Conservation (phyloP, 2,329 filamentous ascomycete species). For the Fusarium staphyleae region DNA sequence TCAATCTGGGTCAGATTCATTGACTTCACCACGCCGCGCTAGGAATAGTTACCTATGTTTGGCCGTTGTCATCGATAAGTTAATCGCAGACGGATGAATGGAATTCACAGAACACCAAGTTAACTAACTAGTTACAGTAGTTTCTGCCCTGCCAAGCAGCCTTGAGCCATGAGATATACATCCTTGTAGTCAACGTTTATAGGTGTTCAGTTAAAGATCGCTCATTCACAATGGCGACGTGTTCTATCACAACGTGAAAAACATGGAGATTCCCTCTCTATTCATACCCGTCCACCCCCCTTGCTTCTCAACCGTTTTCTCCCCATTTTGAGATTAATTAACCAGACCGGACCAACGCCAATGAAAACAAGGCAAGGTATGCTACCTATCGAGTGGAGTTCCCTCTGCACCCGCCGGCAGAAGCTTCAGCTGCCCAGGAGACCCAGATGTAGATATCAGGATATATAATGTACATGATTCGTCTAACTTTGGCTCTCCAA, state of each 20-base stretch:
- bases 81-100: too few relatives aligned
- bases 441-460: conserved; percentile 38
- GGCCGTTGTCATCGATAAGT: too few relatives aligned
- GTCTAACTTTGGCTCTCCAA: conserved; percentile 30
- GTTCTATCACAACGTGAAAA: not conserved
- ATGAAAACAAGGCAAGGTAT: conserved; percentile 13
- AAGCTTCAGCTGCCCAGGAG: conserved; percentile 29
- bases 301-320: conserved; percentile 7
- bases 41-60: too few relatives aligned
- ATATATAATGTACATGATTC: conserved; percentile 43
- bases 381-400: conserved; percentile 40
- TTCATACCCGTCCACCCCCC: conserved; percentile 7
- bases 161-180: too few relatives aligned
- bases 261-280: conserved; percentile 25
- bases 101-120: too few relatives aligned
- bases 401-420: conserved; percentile 29
- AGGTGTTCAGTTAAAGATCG: too few relatives aligned
- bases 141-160: too few relatives aligned
- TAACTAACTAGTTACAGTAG: too few relatives aligned
- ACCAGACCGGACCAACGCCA: conserved; percentile 37
- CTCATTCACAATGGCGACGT: too few relatives aligned
- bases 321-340: conserved; percentile 25
- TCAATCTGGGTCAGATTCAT: conserved; percentile 24
- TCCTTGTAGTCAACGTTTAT: too few relatives aligned
- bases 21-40: conserved; percentile 10